Base-by-base conservation (phyloP, 345 rosid genomes). In the Turnera subulata region DNA sequence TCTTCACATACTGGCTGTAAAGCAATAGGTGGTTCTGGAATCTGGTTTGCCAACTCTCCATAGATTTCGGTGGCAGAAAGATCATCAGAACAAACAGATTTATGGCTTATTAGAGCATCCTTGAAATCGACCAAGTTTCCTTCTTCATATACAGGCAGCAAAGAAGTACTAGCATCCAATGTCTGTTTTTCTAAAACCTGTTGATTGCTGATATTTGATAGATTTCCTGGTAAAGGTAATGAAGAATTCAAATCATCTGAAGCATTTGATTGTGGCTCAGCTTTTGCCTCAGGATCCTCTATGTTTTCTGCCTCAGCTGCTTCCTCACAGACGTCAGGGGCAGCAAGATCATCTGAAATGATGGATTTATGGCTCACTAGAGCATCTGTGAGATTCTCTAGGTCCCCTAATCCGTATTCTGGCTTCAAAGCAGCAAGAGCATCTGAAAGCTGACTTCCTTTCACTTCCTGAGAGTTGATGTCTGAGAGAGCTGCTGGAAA, bases 121-220 rank as follows among this genome's bases (percentile, higher is more conserved):
- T 4, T 8, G 8, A 29, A 29, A 29, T 29, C 8, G 5, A 3
- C 35, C 35, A 29, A 29, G 12, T 45, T 53, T 53, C n/a, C 59
- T 40, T 42, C 58, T 44, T 59, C 51, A 16, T 0, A 32, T 11
- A 14, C 14, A 24, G 57, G 46, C 26, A 47, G 17, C 55, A 59
- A 18, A 25, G 14, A 51, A 42, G 0, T 26, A 21, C 13, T 48
- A 29, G 22, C 13, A 11, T 35, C 54, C 43, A 2, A 19, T 24
- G 8, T 44, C 48, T 68, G 73, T 63, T 57, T 71, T 48, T 74
- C 77, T 40, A 69, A 66, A 50, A 61, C 47, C 18, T 70, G 39
- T 45, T 46, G 53, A 66, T 56, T 32, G 14, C 38, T 55, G 26
- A 25, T 50, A 23, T 64, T 62, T 1, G 46, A 42, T 21, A 50